Conservation (phyloP, 148 eudicot species). For the Vaccinium myrtillus region DNA sequence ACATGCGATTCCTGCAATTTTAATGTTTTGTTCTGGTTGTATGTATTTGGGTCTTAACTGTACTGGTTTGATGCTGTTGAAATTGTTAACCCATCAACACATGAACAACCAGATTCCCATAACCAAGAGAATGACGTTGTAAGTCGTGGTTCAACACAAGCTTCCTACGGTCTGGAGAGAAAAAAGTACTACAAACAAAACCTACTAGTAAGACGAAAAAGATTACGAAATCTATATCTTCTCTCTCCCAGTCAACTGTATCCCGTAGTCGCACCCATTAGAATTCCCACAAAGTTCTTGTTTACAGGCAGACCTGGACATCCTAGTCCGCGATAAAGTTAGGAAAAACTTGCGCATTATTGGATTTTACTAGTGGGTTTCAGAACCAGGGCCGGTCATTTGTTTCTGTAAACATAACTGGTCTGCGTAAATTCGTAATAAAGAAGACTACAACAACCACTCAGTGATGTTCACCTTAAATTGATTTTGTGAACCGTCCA, state of each 20-base stretch:
- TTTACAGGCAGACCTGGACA: neutral
- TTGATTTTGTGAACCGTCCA: neutral
- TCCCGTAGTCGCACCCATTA: neutral
- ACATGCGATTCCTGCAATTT: neutral
- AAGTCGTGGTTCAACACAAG: neutral
- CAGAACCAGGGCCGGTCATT: too few relatives aligned
- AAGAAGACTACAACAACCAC: neutral
- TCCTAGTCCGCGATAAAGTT: neutral
- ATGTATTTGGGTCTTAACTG: too few relatives aligned
- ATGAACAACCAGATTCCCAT: neutral
- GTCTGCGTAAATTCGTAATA: neutral
- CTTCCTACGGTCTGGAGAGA: neutral
- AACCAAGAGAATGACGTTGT: neutral
- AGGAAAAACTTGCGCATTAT: neutral
- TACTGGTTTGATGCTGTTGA: neutral
- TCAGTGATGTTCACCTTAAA: neutral
- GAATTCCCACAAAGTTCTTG: neutral
- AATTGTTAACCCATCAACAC: neutral
- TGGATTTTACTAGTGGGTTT: neutral
- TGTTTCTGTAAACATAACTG: neutral
- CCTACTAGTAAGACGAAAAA: neutral
- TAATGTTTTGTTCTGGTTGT: neutral
- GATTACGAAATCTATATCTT: neutral
- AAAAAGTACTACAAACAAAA: too few relatives aligned
- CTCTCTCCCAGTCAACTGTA: neutral